A percentile compares a stretch with the other conserved stretches of the same genome.
Evolutionary conservation across 352 stramenopile genomes (phyloP).

Genomic region (Globisporangium rhizosaccharum): DNA sequence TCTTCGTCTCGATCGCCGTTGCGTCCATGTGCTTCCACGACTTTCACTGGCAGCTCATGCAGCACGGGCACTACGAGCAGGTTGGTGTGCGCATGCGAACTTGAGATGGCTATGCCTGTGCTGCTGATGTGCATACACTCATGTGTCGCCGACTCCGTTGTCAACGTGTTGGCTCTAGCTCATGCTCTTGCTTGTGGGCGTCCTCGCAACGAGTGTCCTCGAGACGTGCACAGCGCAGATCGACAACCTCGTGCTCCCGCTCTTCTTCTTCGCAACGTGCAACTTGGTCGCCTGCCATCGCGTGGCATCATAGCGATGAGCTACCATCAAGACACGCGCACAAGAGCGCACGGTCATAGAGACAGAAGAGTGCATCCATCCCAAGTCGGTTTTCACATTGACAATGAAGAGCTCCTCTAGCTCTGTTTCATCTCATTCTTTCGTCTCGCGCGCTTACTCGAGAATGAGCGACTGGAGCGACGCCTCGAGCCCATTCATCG

Average conservation of each 20-base stretch:
- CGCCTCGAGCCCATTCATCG: conserved; percentile 55
- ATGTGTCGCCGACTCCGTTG: not conserved
- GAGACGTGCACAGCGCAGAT: conserved; percentile 73
- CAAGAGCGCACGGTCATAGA: too few relatives aligned
- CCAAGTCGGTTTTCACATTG: not conserved
- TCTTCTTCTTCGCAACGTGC: conserved; percentile 53
- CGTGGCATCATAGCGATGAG: not conserved
- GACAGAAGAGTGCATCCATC: too few relatives aligned
- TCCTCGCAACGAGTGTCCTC: conserved; percentile 54
- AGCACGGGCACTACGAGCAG: conserved; percentile 25
- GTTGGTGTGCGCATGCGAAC: conserved; percentile 14
- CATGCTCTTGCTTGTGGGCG: conserved; percentile 18
- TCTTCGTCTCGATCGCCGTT: conserved; percentile 53
- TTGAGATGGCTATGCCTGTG: not conserved
- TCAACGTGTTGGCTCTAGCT: conserved; percentile 13
- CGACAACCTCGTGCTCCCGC: conserved; percentile 78
- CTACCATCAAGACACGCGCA: not conserved
- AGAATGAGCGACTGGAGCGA: conserved; percentile 47
- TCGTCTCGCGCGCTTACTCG: conserved; percentile 15
- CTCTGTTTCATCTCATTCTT: not conserved
- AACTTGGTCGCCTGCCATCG: conserved; percentile 47
- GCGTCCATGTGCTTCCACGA: conserved; percentile 49
- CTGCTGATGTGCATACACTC: not conserved
- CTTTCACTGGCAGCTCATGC: conserved; percentile 18
- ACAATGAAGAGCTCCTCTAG: not conserved